Evolutionary conservation across 2,329 filamentous ascomycete species (phyloP).

Genomic region (Cladosporium austrohemisphaericum): DNA sequence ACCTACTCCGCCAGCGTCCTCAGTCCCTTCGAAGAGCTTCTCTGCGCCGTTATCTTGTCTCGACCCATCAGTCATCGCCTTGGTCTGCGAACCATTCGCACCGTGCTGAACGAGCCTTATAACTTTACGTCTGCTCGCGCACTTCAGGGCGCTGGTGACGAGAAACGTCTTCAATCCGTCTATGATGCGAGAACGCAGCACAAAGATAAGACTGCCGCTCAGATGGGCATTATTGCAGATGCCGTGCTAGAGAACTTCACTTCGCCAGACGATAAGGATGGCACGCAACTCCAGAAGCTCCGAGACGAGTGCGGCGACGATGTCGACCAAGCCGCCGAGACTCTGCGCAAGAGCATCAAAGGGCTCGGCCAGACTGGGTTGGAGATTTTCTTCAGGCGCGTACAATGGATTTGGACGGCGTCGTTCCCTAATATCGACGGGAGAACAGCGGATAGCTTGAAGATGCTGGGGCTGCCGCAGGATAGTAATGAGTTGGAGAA

Average conservation of each 20-base stretch:
- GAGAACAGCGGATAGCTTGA: conserved; percentile 33
- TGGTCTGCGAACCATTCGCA: conserved; percentile 42
- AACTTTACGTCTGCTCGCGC: conserved; percentile 33
- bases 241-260: conserved; percentile 33
- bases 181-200: conserved; percentile 44
- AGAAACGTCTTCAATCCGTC: conserved; percentile 39
- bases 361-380: conserved; percentile 40
- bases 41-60: conserved; percentile 43
- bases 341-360: conserved; percentile 37
- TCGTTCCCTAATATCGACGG: conserved; percentile 40
- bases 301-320: conserved; percentile 31
- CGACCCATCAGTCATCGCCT: conserved; percentile 44
- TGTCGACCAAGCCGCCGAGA: conserved; percentile 29
- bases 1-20: conserved; percentile 34
- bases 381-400: conserved; percentile 41
- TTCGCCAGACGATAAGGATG: conserved; percentile 30
- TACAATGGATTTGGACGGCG: conserved; percentile 40
- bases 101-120: conserved; percentile 44
- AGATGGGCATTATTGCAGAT: conserved; percentile 36
- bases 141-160: conserved; percentile 36
- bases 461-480: conserved; percentile 36
- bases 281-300: conserved; percentile 32
- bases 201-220: conserved; percentile 44
- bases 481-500: conserved; percentile 33
- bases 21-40: conserved; percentile 44